Conservation (phyloP, 371 early-diverging fungal genomes). For the Haplosporangium sp. region DNA sequence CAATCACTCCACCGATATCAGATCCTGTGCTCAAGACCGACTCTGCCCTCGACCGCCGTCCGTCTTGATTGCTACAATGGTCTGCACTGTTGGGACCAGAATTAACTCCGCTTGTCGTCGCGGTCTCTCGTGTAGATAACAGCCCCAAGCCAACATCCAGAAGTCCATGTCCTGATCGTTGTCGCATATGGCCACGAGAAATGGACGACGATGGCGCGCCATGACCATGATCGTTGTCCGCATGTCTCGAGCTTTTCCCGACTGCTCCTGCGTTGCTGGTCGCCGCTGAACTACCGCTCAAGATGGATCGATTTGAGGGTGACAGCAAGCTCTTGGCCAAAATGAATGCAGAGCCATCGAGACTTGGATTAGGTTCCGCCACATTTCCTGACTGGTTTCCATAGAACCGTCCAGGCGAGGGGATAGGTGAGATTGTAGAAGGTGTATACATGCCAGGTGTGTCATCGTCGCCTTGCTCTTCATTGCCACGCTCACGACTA, state of each 20-base stretch:
- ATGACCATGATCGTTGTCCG: background rate
- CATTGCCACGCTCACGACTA: slow-evolving; percentile 3
- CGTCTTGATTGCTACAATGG: slow-evolving; percentile 26
- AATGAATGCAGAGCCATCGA: slow-evolving; percentile 27
- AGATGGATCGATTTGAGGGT: slow-evolving; percentile 17
- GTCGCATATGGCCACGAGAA: slow-evolving; percentile 28
- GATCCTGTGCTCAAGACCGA: slow-evolving; percentile 50
- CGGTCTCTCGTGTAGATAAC: slow-evolving; percentile 26
- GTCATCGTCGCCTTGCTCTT: slow-evolving; percentile 23
- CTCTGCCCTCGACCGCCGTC: slow-evolving; percentile 46
- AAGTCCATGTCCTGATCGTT: slow-evolving; percentile 41
- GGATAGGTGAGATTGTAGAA: slow-evolving; percentile 54
- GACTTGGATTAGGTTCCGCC: slow-evolving; percentile 35
- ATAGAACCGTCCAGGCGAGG: slow-evolving; percentile 44
- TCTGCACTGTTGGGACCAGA: slow-evolving; percentile 49
- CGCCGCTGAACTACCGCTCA: slow-evolving; percentile 2
- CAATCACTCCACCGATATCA: slow-evolving; percentile 45
- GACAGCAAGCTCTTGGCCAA: slow-evolving; percentile 42
- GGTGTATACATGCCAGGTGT: slow-evolving; percentile 36
- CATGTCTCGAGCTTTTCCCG: slow-evolving; percentile 19
- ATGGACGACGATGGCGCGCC: slow-evolving; percentile 3
- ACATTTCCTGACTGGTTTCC: slow-evolving; percentile 17
- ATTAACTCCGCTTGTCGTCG: slow-evolving; percentile 11
- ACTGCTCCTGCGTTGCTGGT: slow-evolving; percentile 3
- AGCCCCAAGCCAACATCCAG: slow-evolving; percentile 24